Evolutionary conservation across 2,329 filamentous ascomycete genomes (phyloP).

Genomic region (Intubia oerlemansii): DNA sequence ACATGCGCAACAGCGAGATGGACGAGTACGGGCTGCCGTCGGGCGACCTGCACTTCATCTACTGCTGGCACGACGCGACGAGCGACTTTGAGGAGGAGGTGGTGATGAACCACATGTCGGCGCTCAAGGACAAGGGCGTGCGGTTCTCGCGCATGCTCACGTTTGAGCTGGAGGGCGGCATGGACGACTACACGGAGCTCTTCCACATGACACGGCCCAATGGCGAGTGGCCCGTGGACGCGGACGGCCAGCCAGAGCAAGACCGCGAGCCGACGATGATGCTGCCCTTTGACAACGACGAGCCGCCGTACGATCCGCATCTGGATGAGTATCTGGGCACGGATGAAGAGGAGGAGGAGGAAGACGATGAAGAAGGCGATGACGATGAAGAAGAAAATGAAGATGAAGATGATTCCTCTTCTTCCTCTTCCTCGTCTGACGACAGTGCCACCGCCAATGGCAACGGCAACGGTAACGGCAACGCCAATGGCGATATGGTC

Average conservation of each 20-base stretch:
- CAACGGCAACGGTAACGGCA: no score
- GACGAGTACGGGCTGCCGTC: no score
- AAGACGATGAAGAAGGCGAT: no score
- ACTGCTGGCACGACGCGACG: slow-evolving; percentile 6
- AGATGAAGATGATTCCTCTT: no score
- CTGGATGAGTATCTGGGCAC: no score
- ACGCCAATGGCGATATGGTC: no score
- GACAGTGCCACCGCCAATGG: no score
- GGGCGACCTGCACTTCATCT: slow-evolving; percentile 4
- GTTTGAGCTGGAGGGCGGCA: slow-evolving; percentile 1
- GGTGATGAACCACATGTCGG: slow-evolving; percentile 5
- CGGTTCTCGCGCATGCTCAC: slow-evolving; percentile 6
- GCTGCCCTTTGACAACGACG: no score
- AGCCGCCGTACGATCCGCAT: not conserved
- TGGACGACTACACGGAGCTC: slow-evolving; percentile 1
- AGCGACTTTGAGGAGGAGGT: slow-evolving; percentile 7
- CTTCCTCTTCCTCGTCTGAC: no score
- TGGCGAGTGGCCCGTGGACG: slow-evolving; percentile 5
- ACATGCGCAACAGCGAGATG: not conserved
- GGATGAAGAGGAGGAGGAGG: no score
- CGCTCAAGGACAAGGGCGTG: slow-evolving; percentile 3
- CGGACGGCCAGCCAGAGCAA: slow-evolving; percentile 1
- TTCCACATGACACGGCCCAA: not conserved
- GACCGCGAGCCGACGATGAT: slow-evolving; percentile 1
- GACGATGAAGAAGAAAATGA: no score